phyloP scores from a whole-genome alignment of 805 yeast genomes.

The Pichia nanzhaoensis region DNA sequence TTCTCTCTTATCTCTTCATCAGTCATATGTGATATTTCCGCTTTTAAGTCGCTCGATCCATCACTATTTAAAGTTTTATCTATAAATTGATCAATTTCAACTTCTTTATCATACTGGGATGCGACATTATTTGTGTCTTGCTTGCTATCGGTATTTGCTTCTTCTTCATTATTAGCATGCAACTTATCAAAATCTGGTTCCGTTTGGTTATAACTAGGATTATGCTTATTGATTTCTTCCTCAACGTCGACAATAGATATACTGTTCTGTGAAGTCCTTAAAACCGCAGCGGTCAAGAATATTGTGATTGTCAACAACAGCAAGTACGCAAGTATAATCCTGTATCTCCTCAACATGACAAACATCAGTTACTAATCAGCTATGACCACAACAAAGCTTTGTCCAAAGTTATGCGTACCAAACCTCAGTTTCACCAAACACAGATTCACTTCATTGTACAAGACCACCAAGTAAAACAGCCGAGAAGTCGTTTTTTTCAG shows the following conservation, averaged over 20 bases:
- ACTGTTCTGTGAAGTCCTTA: neutral
- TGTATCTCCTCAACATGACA: slow-evolving; percentile 2
- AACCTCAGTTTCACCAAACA: too few relatives aligned
- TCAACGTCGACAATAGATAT: too few relatives aligned
- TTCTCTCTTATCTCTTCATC: slow-evolving; percentile 16
- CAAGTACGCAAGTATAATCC: neutral
- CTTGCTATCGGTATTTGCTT: neutral
- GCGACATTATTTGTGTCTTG: neutral
- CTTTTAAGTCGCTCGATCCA: neutral
- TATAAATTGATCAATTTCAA: slow-evolving; percentile 6
- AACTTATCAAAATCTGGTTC: neutral
- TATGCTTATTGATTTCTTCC: neutral
- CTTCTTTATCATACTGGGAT: slow-evolving; percentile 4
- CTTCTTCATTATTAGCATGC: neutral
- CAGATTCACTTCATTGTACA: too few relatives aligned
- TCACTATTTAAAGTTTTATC: neutral
- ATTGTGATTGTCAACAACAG: neutral
- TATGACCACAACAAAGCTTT: neutral
- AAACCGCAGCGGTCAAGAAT: neutral
- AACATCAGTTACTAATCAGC: too few relatives aligned
- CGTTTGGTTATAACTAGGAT: too few relatives aligned
- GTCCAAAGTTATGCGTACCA: neutral
- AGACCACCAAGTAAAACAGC: too few relatives aligned
- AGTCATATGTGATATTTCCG: slow-evolving; percentile 10
- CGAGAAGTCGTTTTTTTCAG: too few relatives aligned